A percentile compares a stretch with the other conserved stretches of the same genome.
These are phyloP conservation scores for Ananas comosus DNA, from an alignment of 176 grass and related monocot genomes.

Conservation along the genomic window DNA sequence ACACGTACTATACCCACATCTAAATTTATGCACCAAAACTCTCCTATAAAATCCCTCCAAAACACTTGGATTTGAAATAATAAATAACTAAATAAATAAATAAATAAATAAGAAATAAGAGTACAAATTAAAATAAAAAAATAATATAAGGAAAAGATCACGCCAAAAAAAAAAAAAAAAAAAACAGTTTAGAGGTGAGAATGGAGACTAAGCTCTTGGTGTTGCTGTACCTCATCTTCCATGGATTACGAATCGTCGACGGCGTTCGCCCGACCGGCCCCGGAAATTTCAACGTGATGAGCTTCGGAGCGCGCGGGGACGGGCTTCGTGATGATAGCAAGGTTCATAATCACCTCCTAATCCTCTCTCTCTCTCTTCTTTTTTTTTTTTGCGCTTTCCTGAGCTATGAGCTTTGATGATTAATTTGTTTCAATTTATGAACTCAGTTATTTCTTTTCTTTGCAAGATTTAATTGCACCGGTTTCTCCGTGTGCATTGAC, in stretches of 20 bases:
- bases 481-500: background rate
- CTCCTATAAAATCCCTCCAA: too few relatives aligned
- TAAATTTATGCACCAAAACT: too few relatives aligned
- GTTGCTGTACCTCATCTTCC: conserved; percentile 25
- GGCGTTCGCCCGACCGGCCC: background rate
- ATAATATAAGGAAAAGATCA: too few relatives aligned
- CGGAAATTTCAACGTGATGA: conserved; percentile 25
- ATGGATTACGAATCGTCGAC: conserved; percentile 22
- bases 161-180: background rate
- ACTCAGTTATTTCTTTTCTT: background rate
- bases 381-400: conserved; percentile 4
- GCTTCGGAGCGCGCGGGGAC: conserved; percentile 35
- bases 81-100: too few relatives aligned
- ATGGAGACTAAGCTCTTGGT: conserved; percentile 16
- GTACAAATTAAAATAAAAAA: too few relatives aligned
- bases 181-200: conserved; percentile 9
- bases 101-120: too few relatives aligned
- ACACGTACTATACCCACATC: too few relatives aligned
- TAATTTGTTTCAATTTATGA: too few relatives aligned
- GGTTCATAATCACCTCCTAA: conserved; percentile 6
- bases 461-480: background rate
- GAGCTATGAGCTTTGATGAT: too few relatives aligned
- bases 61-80: too few relatives aligned
- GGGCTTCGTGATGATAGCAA: conserved; percentile 31
- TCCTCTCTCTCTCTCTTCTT: background rate